These are phyloP conservation scores for Taphrina pruni DNA, from an alignment of 1,139 yeast species.

Conservation along the genomic window DNA sequence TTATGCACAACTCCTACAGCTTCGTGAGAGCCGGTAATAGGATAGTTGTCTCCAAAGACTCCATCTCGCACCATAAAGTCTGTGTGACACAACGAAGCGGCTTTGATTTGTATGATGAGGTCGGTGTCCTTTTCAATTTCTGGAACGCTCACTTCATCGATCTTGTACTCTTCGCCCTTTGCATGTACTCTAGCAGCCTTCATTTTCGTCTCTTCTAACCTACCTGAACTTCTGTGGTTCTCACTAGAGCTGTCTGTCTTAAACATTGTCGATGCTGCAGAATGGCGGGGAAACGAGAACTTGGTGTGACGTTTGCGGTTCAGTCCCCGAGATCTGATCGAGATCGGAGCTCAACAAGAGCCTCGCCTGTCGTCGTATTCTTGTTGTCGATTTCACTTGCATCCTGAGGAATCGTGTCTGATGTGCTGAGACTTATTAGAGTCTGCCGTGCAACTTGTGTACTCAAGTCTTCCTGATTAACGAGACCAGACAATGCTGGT, in stretches of 20 bases:
- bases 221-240: too few relatives aligned
- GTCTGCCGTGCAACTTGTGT: not conserved
- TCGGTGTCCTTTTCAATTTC: constrained; percentile 13
- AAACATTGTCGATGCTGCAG: not conserved
- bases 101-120: constrained; percentile 14
- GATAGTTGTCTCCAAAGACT: constrained; percentile 53
- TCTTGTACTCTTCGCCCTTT: constrained; percentile 21
- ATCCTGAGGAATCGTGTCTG: not conserved
- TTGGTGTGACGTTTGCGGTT: too few relatives aligned
- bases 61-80: constrained; percentile 58
- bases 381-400: not conserved
- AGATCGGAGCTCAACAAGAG: too few relatives aligned
- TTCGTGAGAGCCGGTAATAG: constrained; percentile 25
- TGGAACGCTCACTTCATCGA: constrained; percentile 15
- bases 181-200: constrained; percentile 27
- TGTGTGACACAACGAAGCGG: constrained; percentile 27
- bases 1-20: constrained; percentile 16
- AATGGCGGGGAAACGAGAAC: not conserved
- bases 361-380: not conserved
- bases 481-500: constrained; percentile 2
- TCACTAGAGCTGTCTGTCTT: too few relatives aligned
- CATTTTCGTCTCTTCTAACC: not conserved
- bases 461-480: not conserved
- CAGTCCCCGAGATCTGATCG: too few relatives aligned
- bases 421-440: not conserved